A percentile compares a stretch with the other conserved stretches of the same genome.
Conservation (phyloP, 495 filamentous ascomycete genomes). For the Thermothielavioides terrestris region DNA sequence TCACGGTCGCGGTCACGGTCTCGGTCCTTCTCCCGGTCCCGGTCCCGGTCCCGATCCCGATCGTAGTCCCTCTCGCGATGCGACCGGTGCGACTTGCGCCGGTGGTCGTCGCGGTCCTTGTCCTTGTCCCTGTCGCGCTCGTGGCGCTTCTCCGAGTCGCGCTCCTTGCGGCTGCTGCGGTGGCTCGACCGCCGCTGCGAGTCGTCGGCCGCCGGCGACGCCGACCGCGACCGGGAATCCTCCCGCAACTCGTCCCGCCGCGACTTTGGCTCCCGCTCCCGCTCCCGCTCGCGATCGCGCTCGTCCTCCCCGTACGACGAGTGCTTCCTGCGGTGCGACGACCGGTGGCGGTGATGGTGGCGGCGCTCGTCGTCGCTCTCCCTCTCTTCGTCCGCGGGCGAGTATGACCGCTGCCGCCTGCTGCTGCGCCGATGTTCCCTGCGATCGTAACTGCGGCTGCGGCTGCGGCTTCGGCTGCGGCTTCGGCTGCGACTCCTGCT, state of each 20-base stretch:
- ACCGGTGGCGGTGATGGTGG: slow-evolving; percentile 30
- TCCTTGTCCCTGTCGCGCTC: slow-evolving; percentile 38
- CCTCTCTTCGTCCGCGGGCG: slow-evolving; percentile 37
- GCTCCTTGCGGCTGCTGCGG: slow-evolving; percentile 41
- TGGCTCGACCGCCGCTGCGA: slow-evolving; percentile 45
- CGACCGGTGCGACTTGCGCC: slow-evolving; percentile 20
- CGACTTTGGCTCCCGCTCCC: slow-evolving; percentile 25
- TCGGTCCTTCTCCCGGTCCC: slow-evolving; percentile 30
- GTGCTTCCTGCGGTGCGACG: slow-evolving; percentile 42
- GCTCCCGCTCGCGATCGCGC: too few relatives aligned
- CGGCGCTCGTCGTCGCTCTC: slow-evolving; percentile 37
- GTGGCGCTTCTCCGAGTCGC: slow-evolving; percentile 33
- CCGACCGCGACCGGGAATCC: slow-evolving; percentile 42
- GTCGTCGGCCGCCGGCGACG: slow-evolving; percentile 32
- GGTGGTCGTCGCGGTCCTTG: slow-evolving; percentile 24
- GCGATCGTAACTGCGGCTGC: slow-evolving; percentile 39
- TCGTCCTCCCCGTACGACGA: slow-evolving; percentile 29
- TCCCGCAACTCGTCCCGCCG: slow-evolving; percentile 29
- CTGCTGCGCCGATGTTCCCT: slow-evolving; percentile 40
- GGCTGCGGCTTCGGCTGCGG: slow-evolving; percentile 37
- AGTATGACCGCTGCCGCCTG: slow-evolving; percentile 52
- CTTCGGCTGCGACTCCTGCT: too few relatives aligned
- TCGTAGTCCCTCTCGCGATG: slow-evolving; percentile 30
- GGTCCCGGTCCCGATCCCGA: slow-evolving; percentile 36
- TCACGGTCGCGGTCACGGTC: slow-evolving; percentile 33